Percentiles rank a stretch among this genome's conserved stretches.
These are phyloP conservation scores for Brassica nigra DNA, from an alignment of 345 rosid genomes.

Conservation along the genomic window DNA sequence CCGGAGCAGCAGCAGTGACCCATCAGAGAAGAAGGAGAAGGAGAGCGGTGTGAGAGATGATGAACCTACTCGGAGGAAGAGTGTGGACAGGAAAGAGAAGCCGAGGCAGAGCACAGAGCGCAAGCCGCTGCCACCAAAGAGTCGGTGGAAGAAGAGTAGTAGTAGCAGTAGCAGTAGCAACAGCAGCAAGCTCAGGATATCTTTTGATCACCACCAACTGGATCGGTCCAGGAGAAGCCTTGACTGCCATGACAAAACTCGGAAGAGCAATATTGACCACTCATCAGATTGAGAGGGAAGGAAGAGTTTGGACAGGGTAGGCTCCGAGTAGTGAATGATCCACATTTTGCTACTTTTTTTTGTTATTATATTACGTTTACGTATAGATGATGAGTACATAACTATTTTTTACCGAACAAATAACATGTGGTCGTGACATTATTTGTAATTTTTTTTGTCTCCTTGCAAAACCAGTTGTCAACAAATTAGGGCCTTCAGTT, in stretches of 20 bases:
- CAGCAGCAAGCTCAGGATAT: slow-evolving; percentile 54
- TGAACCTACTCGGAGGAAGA: slow-evolving; percentile 64
- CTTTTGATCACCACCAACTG: slow-evolving; percentile 59
- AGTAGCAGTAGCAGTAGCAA: not conserved
- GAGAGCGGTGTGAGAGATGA: slow-evolving; percentile 25
- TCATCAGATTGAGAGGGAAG: slow-evolving; percentile 71
- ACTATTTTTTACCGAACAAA: slow-evolving; percentile 1
- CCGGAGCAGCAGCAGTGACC: slow-evolving; percentile 21
- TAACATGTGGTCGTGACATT: not conserved
- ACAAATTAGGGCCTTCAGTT: not conserved
- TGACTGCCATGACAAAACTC: slow-evolving; percentile 84
- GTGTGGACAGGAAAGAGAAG: slow-evolving; percentile 80
- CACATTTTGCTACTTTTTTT: not conserved
- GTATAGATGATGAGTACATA: slow-evolving; percentile 31
- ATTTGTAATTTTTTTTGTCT: slow-evolving; percentile 7
- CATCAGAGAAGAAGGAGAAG: no score
- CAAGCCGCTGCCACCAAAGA: slow-evolving; percentile 53
- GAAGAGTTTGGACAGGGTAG: slow-evolving; percentile 84
- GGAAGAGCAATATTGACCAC: slow-evolving; percentile 61
- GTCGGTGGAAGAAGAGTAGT: slow-evolving; percentile 47
- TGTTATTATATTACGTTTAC: not conserved
- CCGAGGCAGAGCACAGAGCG: slow-evolving; percentile 84
- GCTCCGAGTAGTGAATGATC: slow-evolving; percentile 44
- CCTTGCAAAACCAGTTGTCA: not conserved
- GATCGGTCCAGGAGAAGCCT: slow-evolving; percentile 87